Conservation (phyloP, 2,329 filamentous ascomycete species). For the Pseudocercospora fuligena region DNA sequence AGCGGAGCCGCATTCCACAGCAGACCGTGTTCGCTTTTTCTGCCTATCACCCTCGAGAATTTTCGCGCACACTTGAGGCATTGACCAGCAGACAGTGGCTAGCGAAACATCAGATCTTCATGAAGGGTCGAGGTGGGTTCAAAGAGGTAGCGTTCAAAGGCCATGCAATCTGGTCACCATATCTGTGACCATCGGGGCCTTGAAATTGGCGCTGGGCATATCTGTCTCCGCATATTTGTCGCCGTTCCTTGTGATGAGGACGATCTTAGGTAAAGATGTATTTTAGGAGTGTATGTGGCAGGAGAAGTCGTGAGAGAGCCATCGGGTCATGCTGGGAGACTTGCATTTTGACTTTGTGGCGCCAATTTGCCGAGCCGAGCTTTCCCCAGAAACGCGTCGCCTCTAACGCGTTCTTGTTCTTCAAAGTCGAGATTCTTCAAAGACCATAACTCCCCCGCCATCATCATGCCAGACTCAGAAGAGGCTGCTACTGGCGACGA, state of each 20-base stretch:
- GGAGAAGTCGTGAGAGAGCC: background rate
- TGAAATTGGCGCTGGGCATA: background rate
- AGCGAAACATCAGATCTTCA: slow-evolving; percentile 5
- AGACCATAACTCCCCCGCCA: slow-evolving; percentile 15
- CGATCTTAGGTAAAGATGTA: background rate
- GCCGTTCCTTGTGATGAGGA: background rate
- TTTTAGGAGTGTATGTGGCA: background rate
- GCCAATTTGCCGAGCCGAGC: slow-evolving; percentile 6
- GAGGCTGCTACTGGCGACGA: slow-evolving; percentile 47
- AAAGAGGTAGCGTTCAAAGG: background rate
- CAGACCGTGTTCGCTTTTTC: slow-evolving; percentile 4
- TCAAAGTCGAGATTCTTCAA: background rate
- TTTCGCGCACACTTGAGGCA: background rate
- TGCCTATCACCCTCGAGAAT: background rate
- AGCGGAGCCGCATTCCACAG: slow-evolving; percentile 23
- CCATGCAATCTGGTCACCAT: background rate
- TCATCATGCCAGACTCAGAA: slow-evolving; percentile 12
- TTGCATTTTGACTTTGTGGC: background rate
- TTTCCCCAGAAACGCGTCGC: slow-evolving; percentile 2
- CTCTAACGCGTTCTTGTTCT: background rate
- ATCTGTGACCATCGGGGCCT: background rate
- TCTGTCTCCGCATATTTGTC: background rate
- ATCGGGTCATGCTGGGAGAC: background rate
- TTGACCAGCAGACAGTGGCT: slow-evolving; percentile 5
- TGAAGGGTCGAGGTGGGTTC: background rate